phyloP scores from a whole-genome alignment of 352 stramenopile genomes.

The Phytophthora boehmeriae region DNA sequence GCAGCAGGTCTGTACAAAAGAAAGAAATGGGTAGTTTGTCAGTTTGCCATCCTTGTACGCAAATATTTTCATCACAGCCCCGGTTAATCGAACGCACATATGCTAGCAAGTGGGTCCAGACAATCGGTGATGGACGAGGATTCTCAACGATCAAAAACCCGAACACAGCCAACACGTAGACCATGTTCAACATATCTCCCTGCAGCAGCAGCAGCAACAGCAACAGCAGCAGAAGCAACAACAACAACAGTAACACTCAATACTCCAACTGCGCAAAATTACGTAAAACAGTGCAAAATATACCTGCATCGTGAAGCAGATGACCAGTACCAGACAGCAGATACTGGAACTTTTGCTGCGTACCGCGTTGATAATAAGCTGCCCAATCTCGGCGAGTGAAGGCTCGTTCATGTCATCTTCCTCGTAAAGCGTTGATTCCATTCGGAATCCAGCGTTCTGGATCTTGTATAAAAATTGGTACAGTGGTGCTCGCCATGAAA shows the following conservation, averaged over 20 bases:
- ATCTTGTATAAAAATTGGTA: constrained; percentile 69
- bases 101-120: constrained; percentile 80
- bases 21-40: constrained; percentile 1
- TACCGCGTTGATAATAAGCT: constrained; percentile 63
- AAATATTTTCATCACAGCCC: too few species aligned
- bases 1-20: constrained; percentile 44
- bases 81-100: constrained; percentile 58
- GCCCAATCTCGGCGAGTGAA: constrained; percentile 56
- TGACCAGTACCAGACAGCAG: constrained; percentile 66
- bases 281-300: not conserved
- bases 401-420: constrained; percentile 80
- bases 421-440: constrained; percentile 75
- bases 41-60: not conserved
- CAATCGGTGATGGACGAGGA: constrained; percentile 58
- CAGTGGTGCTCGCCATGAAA: constrained; percentile 68
- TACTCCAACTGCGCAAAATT: not conserved
- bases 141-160: constrained; percentile 77
- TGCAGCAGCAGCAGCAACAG: constrained; percentile 28
- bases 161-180: constrained; percentile 76
- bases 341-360: constrained; percentile 70
- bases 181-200: constrained; percentile 82
- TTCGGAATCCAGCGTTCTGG: constrained; percentile 78
- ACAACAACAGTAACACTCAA: constrained; percentile 6
- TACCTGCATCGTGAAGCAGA: constrained; percentile 82
- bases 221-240: constrained; percentile 8